Conservation (phyloP, 768 basidiomycete genomes). For the Tricholoma terreum region DNA sequence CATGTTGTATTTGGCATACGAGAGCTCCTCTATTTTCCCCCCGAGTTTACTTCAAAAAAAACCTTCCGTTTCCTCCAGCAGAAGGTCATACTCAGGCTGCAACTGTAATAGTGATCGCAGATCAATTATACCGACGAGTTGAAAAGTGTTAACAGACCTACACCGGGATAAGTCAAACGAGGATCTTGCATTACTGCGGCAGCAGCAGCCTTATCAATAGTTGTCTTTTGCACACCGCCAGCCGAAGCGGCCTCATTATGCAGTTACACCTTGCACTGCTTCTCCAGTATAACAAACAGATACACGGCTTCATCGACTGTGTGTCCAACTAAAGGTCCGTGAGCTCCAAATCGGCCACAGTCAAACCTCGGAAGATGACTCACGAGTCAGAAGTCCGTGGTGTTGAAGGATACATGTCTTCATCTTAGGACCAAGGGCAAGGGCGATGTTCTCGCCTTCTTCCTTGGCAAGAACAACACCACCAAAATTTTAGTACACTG, state of each 20-base stretch:
- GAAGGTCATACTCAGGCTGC: conserved; percentile 23
- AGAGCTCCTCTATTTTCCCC: neutral
- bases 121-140: neutral
- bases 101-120: conserved; percentile 15
- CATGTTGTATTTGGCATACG: neutral
- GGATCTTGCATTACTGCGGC: conserved; percentile 19
- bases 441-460: conserved; percentile 44
- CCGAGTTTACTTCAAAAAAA: conserved; percentile 17
- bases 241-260: conserved; percentile 40
- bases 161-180: conserved; percentile 14
- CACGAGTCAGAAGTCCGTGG: conserved; percentile 34
- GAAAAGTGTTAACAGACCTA: conserved; percentile 4
- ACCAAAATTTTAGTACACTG: conserved; percentile 42
- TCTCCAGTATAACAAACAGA: conserved; percentile 42
- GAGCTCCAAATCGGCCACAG: neutral
- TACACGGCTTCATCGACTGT: conserved; percentile 42
- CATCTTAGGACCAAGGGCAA: conserved; percentile 37
- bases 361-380: neutral
- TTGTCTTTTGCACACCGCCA: conserved; percentile 15
- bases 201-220: conserved; percentile 23
- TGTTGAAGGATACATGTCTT: conserved; percentile 42
- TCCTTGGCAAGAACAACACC: conserved; percentile 45
- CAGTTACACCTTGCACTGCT: conserved; percentile 44
- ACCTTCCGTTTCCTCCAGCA: conserved; percentile 24
- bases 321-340: conserved; percentile 25